Evolutionary conservation across 768 basidiomycete genomes (phyloP), one percentile per base, ranked within the genome.

Genomic region (Pisolithus microcarpus): DNA sequence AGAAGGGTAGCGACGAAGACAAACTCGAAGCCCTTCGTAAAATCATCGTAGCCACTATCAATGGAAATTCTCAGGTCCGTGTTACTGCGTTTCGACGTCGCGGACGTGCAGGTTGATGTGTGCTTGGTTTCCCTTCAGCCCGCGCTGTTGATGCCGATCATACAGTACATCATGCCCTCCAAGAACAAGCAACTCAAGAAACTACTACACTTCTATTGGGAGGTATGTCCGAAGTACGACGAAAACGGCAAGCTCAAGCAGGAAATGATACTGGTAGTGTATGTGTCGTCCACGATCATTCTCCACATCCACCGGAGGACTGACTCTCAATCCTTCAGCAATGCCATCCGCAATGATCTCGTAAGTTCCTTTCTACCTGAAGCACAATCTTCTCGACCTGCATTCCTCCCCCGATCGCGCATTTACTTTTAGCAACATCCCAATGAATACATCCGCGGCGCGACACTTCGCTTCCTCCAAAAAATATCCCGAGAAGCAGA

Each of bases 211-310:
- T 92, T 91, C 65, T 93, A 94, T 67, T 93, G 90, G 90, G 91
- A 98, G 72, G 87, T 98, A 19, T 98, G 94, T 70, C 95, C 95
- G 8, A 97, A 97, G 69, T 85, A 94, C 56, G 95, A 98, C 61
- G 95, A 98, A 61, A 85, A 81, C 57, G 95, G 95, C 46, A 98
- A 97, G 72, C 71, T 98, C 58, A 97, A 95, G 78, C 96, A 98
- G 71, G 95, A 99, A 74, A 98, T 98, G 95, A 98, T 97, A 64
- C 80, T 98, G 48, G 95, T 98, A 30, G 93, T 94, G 91, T 94
- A 68, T 66, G 91, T 81, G 16, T 46, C 36, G 30, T 30, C 24
- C 42, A 50, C 55, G 38, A 15, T 26, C 21, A 42, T 50, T 57
- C 34, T n/a, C 18, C 19, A 45, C 16, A 30, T 26, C 34, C 13